These are phyloP conservation scores for Nepenthes alata DNA, from an alignment of 179 eudicot genomes.

Conservation along the genomic window DNA sequence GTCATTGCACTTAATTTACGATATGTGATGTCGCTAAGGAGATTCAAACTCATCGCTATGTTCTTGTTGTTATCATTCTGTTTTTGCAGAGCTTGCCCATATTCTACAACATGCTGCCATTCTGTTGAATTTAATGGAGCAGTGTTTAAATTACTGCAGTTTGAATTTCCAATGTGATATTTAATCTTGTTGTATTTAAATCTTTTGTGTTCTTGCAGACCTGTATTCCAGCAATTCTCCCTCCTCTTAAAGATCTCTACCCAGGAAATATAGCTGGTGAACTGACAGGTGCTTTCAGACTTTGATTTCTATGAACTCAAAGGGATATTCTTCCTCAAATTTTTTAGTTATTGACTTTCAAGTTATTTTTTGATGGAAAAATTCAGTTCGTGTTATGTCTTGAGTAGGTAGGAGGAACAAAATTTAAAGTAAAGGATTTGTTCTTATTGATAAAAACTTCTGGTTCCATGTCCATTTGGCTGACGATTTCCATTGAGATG, in stretches of 20 bases:
- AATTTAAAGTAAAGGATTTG: too few species aligned
- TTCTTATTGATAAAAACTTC: background rate
- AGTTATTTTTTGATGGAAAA: background rate
- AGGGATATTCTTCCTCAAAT: background rate
- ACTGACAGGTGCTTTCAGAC: conserved; percentile 42
- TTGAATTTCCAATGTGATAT: background rate
- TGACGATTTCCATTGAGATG: too few species aligned
- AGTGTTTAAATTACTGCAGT: too few species aligned
- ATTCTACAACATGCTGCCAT: too few species aligned
- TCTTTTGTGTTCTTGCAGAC: conserved; percentile 47
- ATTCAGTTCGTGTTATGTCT: background rate
- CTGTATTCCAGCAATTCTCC: conserved; percentile 74
- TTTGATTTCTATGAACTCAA: background rate
- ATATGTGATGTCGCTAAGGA: too few species aligned
- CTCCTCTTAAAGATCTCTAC: conserved; percentile 81
- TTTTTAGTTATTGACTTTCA: background rate
- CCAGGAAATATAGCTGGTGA: conserved; percentile 77
- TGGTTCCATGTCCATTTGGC: background rate
- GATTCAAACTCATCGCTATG: too few species aligned
- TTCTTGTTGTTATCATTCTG: too few species aligned
- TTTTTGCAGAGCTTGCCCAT: too few species aligned
- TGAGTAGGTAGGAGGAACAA: background rate
- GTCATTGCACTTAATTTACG: background rate
- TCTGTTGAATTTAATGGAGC: too few species aligned
- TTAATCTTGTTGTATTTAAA: background rate